Evolutionary conservation across 306 rosid genomes (phyloP).

Genomic region (Citrullus colocynthis): DNA sequence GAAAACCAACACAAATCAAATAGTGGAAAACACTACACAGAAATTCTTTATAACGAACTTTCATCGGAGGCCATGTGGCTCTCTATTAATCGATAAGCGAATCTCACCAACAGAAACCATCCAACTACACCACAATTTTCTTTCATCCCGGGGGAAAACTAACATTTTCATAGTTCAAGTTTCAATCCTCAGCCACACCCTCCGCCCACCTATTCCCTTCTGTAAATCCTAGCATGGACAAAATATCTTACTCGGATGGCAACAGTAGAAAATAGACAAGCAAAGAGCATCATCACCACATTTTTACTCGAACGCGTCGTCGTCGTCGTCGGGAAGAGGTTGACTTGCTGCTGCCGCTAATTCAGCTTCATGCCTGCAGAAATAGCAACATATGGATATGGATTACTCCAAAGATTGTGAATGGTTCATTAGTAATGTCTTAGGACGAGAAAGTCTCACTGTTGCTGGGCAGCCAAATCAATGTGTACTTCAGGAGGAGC

Average conservation of each 20-base stretch:
- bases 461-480: slow-evolving; percentile 43
- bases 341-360: slow-evolving; percentile 34
- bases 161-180: not conserved
- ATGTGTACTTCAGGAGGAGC: slow-evolving; percentile 68
- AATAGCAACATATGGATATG: not conserved
- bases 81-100: not conserved
- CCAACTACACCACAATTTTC: not conserved
- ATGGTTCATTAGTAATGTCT: not conserved
- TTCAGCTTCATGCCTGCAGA: slow-evolving; percentile 37
- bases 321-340: slow-evolving; percentile 68
- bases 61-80: not conserved
- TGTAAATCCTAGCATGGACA: not conserved
- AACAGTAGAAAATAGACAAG: not conserved
- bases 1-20: not conserved
- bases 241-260: not conserved
- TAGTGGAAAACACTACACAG: not conserved
- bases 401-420: not conserved
- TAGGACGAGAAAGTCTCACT: not conserved
- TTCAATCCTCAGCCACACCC: not conserved
- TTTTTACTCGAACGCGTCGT: slow-evolving; percentile 24
- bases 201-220: not conserved
- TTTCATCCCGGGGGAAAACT: not conserved
- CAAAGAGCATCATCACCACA: not conserved
- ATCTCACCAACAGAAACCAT: not conserved
- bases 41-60: not conserved